phyloP scores from a whole-genome alignment of 768 basidiomycete species.

The Gloeopeniophorella convolvens region DNA sequence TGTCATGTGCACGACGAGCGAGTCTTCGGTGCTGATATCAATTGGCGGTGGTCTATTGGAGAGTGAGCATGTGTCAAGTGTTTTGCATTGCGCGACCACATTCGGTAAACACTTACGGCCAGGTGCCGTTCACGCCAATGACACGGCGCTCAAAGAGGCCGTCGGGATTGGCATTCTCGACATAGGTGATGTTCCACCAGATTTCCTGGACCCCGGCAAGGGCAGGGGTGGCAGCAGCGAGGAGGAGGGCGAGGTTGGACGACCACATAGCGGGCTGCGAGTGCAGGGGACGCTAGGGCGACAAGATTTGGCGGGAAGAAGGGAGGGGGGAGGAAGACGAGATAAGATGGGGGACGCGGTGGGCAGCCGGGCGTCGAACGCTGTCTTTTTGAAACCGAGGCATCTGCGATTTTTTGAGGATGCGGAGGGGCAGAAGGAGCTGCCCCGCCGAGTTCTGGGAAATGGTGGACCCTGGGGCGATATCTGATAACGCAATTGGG shows the following conservation, averaged over 20 bases:
- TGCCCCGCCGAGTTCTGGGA: not conserved
- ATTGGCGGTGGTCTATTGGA: constrained; percentile 75
- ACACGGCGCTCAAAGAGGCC: constrained; percentile 69
- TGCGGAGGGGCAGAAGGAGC: not conserved
- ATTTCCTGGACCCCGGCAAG: constrained; percentile 62
- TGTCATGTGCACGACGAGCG: constrained; percentile 66
- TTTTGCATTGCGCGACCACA: not conserved
- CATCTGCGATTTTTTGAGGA: not conserved
- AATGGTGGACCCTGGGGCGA: not conserved
- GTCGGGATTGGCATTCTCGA: constrained; percentile 75
- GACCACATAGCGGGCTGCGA: constrained; percentile 11
- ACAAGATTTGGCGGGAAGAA: constrained; percentile 2
- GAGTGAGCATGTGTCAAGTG: not conserved
- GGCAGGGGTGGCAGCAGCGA: constrained; percentile 33
- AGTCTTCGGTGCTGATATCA: constrained; percentile 63
- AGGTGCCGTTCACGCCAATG: constrained; percentile 85
- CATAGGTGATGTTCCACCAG: constrained; percentile 92
- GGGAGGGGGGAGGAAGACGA: not conserved
- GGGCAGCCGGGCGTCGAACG: not conserved
- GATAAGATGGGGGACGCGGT: constrained; percentile 9
- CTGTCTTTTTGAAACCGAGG: not conserved
- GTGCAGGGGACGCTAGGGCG: not conserved
- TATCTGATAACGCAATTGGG: constrained; percentile 2
- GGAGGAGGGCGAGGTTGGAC: constrained; percentile 23
- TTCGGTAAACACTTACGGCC: constrained; percentile 63